Conservation (phyloP, 352 stramenopile genomes). For the Globisporangium cederbergense region DNA sequence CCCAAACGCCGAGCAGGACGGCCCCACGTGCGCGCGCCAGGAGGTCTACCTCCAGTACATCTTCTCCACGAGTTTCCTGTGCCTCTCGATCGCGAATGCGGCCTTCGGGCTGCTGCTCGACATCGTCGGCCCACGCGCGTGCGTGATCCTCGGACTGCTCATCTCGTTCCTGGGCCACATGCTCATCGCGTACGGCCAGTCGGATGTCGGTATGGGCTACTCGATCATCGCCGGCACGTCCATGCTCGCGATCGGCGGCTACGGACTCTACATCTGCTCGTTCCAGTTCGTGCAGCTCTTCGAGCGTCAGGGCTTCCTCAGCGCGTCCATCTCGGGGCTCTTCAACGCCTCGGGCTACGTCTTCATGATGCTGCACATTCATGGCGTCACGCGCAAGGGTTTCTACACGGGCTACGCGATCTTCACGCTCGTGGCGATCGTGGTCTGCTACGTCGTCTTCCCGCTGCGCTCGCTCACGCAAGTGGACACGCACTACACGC, state of each 20-base stretch:
- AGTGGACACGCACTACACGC: constrained; percentile 12
- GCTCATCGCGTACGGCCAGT: constrained; percentile 38
- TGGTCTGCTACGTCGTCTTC: constrained; percentile 17
- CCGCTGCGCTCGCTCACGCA: constrained; percentile 21
- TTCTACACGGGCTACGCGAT: constrained; percentile 34
- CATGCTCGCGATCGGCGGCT: constrained; percentile 41
- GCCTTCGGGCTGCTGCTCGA: constrained; percentile 44
- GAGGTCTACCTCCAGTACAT: constrained; percentile 51
- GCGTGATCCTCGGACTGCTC: constrained; percentile 23
- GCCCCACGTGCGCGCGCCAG: constrained; percentile 34
- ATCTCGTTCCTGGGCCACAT: constrained; percentile 45
- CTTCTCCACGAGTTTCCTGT: constrained; percentile 47
- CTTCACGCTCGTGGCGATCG: constrained; percentile 15
- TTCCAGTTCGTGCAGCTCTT: constrained; percentile 54
- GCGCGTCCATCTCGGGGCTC: constrained; percentile 34
- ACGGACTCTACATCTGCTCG: constrained; percentile 37
- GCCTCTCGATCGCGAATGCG: constrained; percentile 37
- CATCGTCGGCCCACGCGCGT: constrained; percentile 35
- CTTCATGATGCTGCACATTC: constrained; percentile 41
- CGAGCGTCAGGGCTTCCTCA: constrained; percentile 36
- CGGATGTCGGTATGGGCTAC: constrained; percentile 12
- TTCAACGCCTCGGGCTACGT: constrained; percentile 56
- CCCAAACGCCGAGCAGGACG: constrained; percentile 20
- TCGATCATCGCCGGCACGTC: constrained; percentile 16
- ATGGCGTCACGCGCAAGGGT: constrained; percentile 30